phyloP scores from a whole-genome alignment of 768 basidiomycete species.

The Cystoderma amianthinum region DNA sequence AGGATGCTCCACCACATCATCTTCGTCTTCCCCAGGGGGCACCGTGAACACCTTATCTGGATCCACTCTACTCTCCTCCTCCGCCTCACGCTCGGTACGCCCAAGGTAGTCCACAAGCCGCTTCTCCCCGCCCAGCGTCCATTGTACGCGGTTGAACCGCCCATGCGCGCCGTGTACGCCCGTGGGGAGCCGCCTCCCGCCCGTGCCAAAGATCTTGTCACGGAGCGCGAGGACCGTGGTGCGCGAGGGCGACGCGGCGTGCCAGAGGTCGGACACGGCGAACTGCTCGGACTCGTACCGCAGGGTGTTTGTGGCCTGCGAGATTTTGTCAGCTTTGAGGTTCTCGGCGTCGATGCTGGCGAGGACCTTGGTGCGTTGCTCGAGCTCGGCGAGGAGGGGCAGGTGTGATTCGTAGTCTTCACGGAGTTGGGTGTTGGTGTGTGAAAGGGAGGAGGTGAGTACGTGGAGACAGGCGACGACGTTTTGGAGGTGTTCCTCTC shows the following conservation, averaged over 20 bases:
- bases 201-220: constrained; percentile 62
- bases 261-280: constrained; percentile 59
- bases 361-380: constrained; percentile 37
- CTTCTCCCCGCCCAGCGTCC: constrained; percentile 59
- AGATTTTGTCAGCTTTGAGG: constrained; percentile 41
- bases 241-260: constrained; percentile 51
- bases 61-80: constrained; percentile 50
- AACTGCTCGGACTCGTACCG: constrained; percentile 71
- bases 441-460: constrained; percentile 45
- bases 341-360: constrained; percentile 44
- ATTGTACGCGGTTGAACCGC: constrained; percentile 57
- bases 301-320: constrained; percentile 59
- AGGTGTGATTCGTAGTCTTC: constrained; percentile 52
- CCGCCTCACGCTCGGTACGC: constrained; percentile 70
- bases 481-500: constrained; percentile 62
- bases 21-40: constrained; percentile 33
- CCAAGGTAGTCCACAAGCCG: constrained; percentile 62
- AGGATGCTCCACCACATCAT: constrained; percentile 50
- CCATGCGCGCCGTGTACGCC: constrained; percentile 55
- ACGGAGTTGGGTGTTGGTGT: constrained; percentile 49
- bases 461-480: constrained; percentile 56
- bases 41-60: constrained; percentile 18
- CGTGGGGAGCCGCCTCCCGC: constrained; percentile 37
- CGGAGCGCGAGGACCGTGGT: constrained; percentile 59
- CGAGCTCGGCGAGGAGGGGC: constrained; percentile 38